Conservation (phyloP, 305 asterid species). For the Petunia hybrid region DNA sequence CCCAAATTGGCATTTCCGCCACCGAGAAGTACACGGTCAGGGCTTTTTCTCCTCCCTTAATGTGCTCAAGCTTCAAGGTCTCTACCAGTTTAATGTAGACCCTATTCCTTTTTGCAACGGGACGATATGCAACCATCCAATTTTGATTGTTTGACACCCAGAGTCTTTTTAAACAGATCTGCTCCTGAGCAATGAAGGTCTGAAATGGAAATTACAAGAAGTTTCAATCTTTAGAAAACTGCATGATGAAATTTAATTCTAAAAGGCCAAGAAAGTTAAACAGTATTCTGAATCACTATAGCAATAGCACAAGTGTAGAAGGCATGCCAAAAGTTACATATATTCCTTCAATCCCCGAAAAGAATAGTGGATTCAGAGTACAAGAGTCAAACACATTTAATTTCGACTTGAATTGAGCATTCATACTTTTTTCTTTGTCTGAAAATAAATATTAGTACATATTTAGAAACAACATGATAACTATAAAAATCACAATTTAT, state of each 20-base stretch:
- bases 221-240: neutral
- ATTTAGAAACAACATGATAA: neutral
- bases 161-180: constrained; percentile 73
- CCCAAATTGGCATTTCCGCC: constrained; percentile 83
- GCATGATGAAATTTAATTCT: neutral
- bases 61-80: constrained; percentile 58
- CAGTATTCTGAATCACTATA: neutral
- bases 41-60: constrained; percentile 64
- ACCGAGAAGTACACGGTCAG: constrained; percentile 70
- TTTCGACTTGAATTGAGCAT: neutral
- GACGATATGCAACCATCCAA: constrained; percentile 78
- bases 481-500: neutral
- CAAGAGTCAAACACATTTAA: neutral
- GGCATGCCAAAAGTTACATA: constrained; percentile 1
- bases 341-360: neutral
- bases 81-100: constrained; percentile 70
- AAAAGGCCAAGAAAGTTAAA: constrained; percentile 10
- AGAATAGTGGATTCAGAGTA: no score
- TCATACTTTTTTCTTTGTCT: neutral
- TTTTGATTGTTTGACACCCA: constrained; percentile 73
- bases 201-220: constrained; percentile 42
- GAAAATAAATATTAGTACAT: neutral
- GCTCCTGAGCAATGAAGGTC: constrained; percentile 98
- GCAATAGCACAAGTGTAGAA: neutral
- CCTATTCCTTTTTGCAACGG: constrained; percentile 58